Conservation (phyloP, 176 grass and related monocot genomes). For the Pontederia paniculata region DNA sequence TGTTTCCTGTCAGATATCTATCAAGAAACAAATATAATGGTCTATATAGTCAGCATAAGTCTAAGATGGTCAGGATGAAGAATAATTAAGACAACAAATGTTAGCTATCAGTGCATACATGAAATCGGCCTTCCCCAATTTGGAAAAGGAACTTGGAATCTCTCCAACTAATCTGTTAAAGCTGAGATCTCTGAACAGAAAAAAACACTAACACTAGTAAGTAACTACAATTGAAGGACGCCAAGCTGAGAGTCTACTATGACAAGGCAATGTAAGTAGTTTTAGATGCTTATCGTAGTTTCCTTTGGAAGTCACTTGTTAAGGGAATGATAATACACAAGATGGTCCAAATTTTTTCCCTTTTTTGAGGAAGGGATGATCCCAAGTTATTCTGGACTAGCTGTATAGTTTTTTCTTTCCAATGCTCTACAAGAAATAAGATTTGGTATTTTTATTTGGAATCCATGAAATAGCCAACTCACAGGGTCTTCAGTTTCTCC, state of each 20-base stretch:
- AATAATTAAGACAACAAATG: conserved; percentile 11
- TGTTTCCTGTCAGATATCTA: conserved; percentile 73
- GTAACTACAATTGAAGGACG: background rate
- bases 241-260: too few relatives aligned
- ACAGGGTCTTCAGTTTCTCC: conserved; percentile 64
- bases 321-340: too few relatives aligned
- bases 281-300: too few relatives aligned
- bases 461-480: conserved; percentile 26
- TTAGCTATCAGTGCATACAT: conserved; percentile 46
- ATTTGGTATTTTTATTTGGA: background rate
- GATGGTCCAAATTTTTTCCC: too few relatives aligned
- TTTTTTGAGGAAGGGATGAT: too few relatives aligned
- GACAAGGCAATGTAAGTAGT: too few relatives aligned
- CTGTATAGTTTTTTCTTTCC: too few relatives aligned
- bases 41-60: conserved; percentile 2
- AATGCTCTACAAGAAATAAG: too few relatives aligned
- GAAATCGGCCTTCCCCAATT: conserved; percentile 43
- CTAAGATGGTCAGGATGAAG: background rate
- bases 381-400: too few relatives aligned
- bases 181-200: conserved; percentile 59
- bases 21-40: conserved; percentile 14
- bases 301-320: too few relatives aligned
- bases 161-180: conserved; percentile 74
- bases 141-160: conserved; percentile 54
- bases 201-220: background rate